Base-by-base conservation (phyloP, 108 stramenopile species). In the Chaetoceros muelleri region DNA sequence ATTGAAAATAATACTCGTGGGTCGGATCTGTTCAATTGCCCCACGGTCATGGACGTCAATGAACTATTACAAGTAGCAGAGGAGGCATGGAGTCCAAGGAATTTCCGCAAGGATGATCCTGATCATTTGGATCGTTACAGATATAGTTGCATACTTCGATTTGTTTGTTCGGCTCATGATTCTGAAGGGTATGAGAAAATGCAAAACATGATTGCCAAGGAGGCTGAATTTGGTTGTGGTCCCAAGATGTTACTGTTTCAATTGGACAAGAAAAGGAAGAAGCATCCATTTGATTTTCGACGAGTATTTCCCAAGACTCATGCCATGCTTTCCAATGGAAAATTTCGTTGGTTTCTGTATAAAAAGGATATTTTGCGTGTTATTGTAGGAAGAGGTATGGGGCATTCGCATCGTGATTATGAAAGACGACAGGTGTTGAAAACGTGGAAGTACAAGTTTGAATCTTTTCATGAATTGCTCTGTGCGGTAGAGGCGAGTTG, bases 401-500 rank as follows among this genome's bases (percentile, higher is more conserved):
- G 69, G 3, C 13, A 52, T 13, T 56, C 30, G 28, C 13, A 1
- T 28, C 46, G 64, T 13, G 24, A 64, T 24, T 65, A 24, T 44
- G 53, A 60, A 29, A 16, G 19, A 20, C 46, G 21, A 2, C 69
- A 70, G 34, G 58, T 66, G 16, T 58, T 70, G 0, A 28, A 40
- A 10, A 58, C 64, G 3, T 70, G 69, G 69, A 70, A 70, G 28
- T 29, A 55, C 48, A 46, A 70, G 13, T 70, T 70, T 30, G 30
- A 59, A 26, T 65, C 69, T 24, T 66, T 70, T 31, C 69, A 70
- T 55, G 69, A 70, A 13, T n/a, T 70, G 45, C 30, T 70, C 13
- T 70, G 69, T 30, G 50, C 44, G 21, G 60, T 70, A 1, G 69
- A 65, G 20, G 69, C 69, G 20, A 70, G 69, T 50, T 70, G 69